Conservation (phyloP, 129 eudicot species). For the Helianthus tuberosus region DNA sequence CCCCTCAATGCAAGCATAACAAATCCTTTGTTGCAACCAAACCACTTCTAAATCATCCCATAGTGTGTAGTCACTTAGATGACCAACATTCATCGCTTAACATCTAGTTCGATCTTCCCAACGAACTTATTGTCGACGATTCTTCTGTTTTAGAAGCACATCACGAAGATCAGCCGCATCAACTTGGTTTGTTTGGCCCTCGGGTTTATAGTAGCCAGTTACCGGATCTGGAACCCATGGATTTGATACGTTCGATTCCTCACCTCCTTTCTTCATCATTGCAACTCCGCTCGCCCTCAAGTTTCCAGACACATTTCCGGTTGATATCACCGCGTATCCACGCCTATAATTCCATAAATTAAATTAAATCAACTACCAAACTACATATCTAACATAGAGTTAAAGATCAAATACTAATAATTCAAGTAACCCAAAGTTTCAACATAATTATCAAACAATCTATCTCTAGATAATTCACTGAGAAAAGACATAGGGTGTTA, state of each 20-base stretch:
- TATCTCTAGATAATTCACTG: not conserved
- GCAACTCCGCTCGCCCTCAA: constrained; percentile 37
- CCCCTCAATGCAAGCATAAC: no score
- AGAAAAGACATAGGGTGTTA: not conserved
- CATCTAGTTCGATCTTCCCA: not conserved
- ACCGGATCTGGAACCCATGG: constrained; percentile 86
- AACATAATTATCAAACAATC: not conserved
- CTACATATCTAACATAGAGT: not conserved
- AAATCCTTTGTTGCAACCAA: not conserved
- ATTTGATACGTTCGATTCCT: constrained; percentile 41
- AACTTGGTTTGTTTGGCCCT: not conserved
- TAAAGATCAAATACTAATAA: not conserved
- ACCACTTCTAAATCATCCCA: not conserved
- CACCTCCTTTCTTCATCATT: constrained; percentile 47
- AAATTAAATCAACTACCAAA: not conserved
- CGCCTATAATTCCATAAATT: constrained; percentile 34
- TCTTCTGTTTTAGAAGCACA: not conserved
- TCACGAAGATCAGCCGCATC: not conserved
- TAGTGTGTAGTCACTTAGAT: not conserved
- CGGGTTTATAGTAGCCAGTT: not conserved
- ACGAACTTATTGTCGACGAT: not conserved
- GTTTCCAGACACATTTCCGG: constrained; percentile 38
- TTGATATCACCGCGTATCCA: constrained; percentile 49
- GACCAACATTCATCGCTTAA: not conserved
- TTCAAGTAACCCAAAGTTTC: no score